A percentile compares a stretch with the other conserved stretches of the same genome.
Evolutionary conservation across 2,329 filamentous ascomycete genomes (phyloP).

Genomic region (Pyrenophora tritici-repentis): DNA sequence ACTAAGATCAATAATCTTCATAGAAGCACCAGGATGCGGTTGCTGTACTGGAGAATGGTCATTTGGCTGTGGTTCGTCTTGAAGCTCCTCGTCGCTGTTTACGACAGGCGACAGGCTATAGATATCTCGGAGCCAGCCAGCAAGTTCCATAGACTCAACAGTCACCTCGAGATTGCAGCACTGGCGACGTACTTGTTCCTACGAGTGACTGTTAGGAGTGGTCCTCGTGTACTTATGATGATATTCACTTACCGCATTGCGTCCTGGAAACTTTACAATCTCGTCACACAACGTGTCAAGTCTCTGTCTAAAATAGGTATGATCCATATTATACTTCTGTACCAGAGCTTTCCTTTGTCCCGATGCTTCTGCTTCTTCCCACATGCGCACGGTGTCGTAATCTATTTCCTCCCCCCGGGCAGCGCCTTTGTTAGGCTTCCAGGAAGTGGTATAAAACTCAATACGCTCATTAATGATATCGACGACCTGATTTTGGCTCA

Average conservation of each 20-base stretch:
- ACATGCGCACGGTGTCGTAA: conserved; percentile 23
- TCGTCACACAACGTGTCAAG: conserved; percentile 27
- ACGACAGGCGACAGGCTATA: conserved; percentile 18
- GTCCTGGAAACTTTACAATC: conserved; percentile 53
- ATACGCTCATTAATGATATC: conserved; percentile 39
- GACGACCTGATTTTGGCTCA: conserved; percentile 19
- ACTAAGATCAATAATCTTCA: conserved; percentile 27
- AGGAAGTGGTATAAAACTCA: conserved; percentile 20
- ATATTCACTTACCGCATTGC: conserved; percentile 41
- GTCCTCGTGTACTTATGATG: not conserved
- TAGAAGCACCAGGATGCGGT: not conserved
- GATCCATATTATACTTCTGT: conserved; percentile 16
- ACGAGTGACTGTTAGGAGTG: not conserved
- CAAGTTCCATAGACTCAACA: conserved; percentile 64
- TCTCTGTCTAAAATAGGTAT: conserved; percentile 20
- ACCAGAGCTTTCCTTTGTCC: conserved; percentile 18
- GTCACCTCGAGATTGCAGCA: conserved; percentile 67
- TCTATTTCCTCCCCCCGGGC: conserved; percentile 10
- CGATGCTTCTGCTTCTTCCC: conserved; percentile 27
- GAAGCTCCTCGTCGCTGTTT: conserved; percentile 2
- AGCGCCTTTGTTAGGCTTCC: conserved; percentile 24
- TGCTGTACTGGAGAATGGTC: not conserved
- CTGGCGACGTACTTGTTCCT: conserved; percentile 58
- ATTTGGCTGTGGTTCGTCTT: not conserved
- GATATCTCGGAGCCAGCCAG: conserved; percentile 50